Conservation (phyloP, 768 basidiomycete genomes). For the Leccinum boreale region DNA sequence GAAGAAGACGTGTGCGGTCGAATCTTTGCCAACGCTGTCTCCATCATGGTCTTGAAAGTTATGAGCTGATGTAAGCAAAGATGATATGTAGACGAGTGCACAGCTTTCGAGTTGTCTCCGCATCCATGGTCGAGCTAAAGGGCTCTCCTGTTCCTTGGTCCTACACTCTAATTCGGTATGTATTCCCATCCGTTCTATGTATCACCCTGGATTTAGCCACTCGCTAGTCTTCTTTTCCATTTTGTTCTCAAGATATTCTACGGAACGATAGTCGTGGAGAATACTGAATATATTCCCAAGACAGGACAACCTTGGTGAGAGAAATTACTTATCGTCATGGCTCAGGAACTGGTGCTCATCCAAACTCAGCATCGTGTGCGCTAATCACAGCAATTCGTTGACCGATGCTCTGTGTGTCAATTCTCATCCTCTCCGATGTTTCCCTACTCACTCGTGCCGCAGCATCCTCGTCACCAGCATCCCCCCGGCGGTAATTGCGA, state of each 20-base stretch:
- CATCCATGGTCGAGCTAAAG: constrained; percentile 26
- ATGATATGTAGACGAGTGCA: not conserved
- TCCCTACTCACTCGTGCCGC: not conserved
- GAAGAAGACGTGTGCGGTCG: constrained; percentile 79
- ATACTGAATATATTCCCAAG: constrained; percentile 63
- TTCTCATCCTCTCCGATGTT: not conserved
- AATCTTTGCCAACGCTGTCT: constrained; percentile 76
- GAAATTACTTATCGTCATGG: not conserved
- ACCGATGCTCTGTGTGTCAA: constrained; percentile 77
- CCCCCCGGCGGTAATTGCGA: constrained; percentile 53
- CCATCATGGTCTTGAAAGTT: constrained; percentile 38
- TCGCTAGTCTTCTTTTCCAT: constrained; percentile 59
- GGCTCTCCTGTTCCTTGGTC: constrained; percentile 55
- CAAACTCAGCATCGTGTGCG: constrained; percentile 64
- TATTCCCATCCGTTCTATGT: not conserved
- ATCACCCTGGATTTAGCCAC: not conserved
- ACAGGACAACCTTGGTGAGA: constrained; percentile 73
- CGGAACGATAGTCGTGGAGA: constrained; percentile 83
- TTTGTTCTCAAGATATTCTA: constrained; percentile 92
- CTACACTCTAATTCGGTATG: constrained; percentile 65
- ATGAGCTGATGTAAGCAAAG: not conserved
- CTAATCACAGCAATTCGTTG: constrained; percentile 84
- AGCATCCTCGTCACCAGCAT: constrained; percentile 75
- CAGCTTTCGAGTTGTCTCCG: constrained; percentile 1
- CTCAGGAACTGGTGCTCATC: not conserved